These are phyloP conservation scores for Aspergillus sp. DNA, from an alignment of 2,329 filamentous ascomycete genomes.

Conservation along the genomic window DNA sequence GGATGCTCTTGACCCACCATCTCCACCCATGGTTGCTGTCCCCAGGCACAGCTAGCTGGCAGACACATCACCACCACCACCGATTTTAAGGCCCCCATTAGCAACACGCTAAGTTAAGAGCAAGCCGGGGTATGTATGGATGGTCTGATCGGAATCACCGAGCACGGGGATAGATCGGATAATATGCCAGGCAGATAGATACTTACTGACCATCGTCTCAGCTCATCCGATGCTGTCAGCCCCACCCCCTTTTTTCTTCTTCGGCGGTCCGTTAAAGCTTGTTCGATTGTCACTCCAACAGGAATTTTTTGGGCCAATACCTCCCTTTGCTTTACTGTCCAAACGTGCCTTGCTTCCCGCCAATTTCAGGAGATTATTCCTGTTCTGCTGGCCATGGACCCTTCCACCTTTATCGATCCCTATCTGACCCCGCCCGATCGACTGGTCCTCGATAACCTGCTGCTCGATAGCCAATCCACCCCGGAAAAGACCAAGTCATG, in stretches of 20 bases:
- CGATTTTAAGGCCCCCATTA: too few species aligned
- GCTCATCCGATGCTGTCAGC: neutral
- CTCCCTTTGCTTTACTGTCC: neutral
- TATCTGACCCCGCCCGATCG: slow-evolving; percentile 43
- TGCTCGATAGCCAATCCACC: slow-evolving; percentile 30
- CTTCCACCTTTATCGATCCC: slow-evolving; percentile 33
- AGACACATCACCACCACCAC: too few species aligned
- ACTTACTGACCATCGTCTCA: neutral
- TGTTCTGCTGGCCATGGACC: slow-evolving; percentile 27
- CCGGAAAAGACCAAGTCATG: neutral
- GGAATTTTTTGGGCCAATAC: neutral
- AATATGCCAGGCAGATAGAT: too few species aligned
- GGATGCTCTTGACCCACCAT: too few species aligned
- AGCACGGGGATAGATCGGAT: too few species aligned
- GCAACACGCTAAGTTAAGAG: too few species aligned
- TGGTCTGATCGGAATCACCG: too few species aligned
- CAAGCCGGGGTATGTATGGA: too few species aligned
- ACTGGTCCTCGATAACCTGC: slow-evolving; percentile 42
- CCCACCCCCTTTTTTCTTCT: neutral
- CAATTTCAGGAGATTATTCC: neutral
- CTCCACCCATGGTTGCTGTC: too few species aligned
- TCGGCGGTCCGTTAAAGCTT: neutral
- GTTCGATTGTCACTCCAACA: neutral
- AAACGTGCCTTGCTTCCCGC: neutral
- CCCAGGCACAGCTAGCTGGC: too few species aligned